Percentiles rank a stretch among this genome's conserved stretches.
These are phyloP conservation scores for Sclerotinia trifoliorum DNA, from an alignment of 2,329 filamentous ascomycete genomes.

Conservation along the genomic window DNA sequence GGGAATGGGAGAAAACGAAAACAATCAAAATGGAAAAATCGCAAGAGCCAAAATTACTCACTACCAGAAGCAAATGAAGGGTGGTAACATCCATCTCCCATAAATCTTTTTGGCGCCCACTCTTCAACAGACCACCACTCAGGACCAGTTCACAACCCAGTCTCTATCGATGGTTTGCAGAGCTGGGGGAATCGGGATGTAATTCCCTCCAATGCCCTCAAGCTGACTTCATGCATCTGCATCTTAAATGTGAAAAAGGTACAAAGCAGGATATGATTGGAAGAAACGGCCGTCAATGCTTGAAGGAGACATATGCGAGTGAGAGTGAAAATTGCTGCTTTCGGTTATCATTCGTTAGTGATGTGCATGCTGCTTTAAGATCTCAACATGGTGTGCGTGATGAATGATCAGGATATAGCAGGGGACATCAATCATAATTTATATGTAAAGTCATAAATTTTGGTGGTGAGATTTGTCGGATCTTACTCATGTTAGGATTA, in stretches of 20 bases:
- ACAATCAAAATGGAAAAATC: not conserved
- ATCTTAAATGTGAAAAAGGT: slow-evolving; percentile 3
- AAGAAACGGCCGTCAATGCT: not conserved
- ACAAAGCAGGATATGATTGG: slow-evolving; percentile 11
- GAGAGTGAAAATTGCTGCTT: slow-evolving; percentile 3
- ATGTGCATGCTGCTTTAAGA: slow-evolving; percentile 7
- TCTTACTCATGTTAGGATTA: not conserved
- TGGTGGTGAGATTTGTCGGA: not conserved
- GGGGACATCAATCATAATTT: not conserved
- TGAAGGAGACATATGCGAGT: slow-evolving; percentile 11
- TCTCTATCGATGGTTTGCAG: slow-evolving; percentile 20
- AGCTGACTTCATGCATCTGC: slow-evolving; percentile 7
- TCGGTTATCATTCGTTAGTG: slow-evolving; percentile 17
- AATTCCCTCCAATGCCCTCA: slow-evolving; percentile 3
- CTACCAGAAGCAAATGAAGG: slow-evolving; percentile 3
- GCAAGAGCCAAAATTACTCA: not conserved
- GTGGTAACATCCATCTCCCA: slow-evolving; percentile 10
- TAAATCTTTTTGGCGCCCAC: slow-evolving; percentile 15
- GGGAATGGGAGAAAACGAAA: not conserved
- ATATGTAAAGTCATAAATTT: not conserved
- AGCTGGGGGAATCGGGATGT: slow-evolving; percentile 15
- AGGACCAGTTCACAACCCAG: not conserved
- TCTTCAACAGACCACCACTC: slow-evolving; percentile 14
- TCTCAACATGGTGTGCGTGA: not conserved
- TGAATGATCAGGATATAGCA: not conserved